Evolutionary conservation across 345 rosid genomes (phyloP).

Genomic region (Populus euphratica): DNA sequence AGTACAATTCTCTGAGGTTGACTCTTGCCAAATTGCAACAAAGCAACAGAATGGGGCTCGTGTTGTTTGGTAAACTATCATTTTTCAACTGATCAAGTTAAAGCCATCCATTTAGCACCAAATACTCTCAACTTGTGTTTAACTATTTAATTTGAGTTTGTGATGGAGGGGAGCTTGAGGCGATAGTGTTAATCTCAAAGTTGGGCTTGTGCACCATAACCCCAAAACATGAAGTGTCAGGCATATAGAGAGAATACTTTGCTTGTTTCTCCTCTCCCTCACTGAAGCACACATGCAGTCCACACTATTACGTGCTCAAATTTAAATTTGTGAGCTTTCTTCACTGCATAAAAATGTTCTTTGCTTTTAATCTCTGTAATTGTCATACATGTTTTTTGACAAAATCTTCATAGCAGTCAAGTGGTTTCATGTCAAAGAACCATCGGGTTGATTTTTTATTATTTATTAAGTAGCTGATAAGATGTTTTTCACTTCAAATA

Average conservation of each 20-base stretch:
- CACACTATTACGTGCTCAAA: neutral
- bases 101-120: neutral
- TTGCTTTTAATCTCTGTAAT: neutral
- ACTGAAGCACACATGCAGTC: neutral
- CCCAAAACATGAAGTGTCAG: neutral
- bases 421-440: neutral
- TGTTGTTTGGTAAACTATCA: neutral
- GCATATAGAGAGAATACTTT: neutral
- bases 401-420: neutral
- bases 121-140: neutral
- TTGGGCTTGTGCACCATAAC: neutral
- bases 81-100: neutral
- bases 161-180: neutral
- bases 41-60: neutral
- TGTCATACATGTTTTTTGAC: neutral
- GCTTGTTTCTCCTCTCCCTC: neutral
- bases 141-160: too few species aligned
- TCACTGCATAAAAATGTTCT: neutral
- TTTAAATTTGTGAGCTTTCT: neutral
- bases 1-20: neutral
- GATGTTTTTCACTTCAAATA: neutral
- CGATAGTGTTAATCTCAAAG: too few species aligned
- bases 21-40: too few species aligned
- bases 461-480: neutral
- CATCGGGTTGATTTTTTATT: neutral